A percentile compares a stretch with the other conserved stretches of the same genome.
Conservation (phyloP, 495 filamentous ascomycete species). For the Podospora sp. region DNA sequence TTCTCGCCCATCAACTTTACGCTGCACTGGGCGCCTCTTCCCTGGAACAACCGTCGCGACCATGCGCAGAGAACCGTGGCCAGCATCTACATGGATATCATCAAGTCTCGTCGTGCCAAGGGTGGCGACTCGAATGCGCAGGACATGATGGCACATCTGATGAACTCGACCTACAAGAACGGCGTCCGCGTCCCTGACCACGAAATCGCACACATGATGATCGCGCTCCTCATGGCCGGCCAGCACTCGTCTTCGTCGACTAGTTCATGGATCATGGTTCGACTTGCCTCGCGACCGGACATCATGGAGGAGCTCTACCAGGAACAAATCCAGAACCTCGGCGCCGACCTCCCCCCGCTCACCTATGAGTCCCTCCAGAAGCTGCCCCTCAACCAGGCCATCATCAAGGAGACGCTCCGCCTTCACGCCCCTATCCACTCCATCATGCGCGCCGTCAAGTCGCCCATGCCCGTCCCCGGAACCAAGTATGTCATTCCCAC, state of each 20-base stretch:
- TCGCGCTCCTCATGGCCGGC: slow-evolving; percentile 85
- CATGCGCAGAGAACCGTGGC: slow-evolving; percentile 73
- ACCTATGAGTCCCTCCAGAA: slow-evolving; percentile 68
- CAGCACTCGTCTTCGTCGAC: slow-evolving; percentile 87
- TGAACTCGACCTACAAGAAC: slow-evolving; percentile 77
- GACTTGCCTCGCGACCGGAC: slow-evolving; percentile 71
- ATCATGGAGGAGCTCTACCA: slow-evolving; percentile 75
- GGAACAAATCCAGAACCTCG: slow-evolving; percentile 68
- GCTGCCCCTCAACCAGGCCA: slow-evolving; percentile 67
- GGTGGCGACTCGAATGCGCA: slow-evolving; percentile 51
- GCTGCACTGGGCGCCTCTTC: slow-evolving; percentile 84
- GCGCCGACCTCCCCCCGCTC: slow-evolving; percentile 63
- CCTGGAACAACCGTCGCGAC: slow-evolving; percentile 79
- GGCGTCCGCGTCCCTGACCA: slow-evolving; percentile 70
- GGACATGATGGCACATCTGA: slow-evolving; percentile 85
- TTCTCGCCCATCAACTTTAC: slow-evolving; percentile 85
- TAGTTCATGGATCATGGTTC: slow-evolving; percentile 78
- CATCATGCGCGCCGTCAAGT: slow-evolving; percentile 82
- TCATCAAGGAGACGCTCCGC: slow-evolving; percentile 80
- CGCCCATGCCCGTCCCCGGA: slow-evolving; percentile 74
- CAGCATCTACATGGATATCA: slow-evolving; percentile 76
- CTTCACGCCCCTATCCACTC: slow-evolving; percentile 82
- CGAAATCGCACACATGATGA: slow-evolving; percentile 90
- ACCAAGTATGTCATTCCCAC: slow-evolving; percentile 79
- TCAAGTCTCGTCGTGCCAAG: slow-evolving; percentile 62